A percentile compares a stretch with the other conserved stretches of the same genome.
These are phyloP conservation scores for Posidonia australis DNA, from an alignment of 106 monocot species.

Conservation along the genomic window DNA sequence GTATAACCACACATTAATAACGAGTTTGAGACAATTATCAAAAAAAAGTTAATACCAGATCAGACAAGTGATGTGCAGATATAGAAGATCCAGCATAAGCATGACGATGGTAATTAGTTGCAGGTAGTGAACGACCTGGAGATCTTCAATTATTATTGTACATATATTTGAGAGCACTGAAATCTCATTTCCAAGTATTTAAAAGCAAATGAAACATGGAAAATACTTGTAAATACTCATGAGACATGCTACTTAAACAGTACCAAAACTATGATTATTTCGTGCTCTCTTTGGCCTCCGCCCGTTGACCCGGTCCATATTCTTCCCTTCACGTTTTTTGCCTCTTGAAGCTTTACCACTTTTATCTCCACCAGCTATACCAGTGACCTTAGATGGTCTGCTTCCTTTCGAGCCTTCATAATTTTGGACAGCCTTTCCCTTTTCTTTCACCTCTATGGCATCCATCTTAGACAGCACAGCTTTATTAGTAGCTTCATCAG, in stretches of 20 bases:
- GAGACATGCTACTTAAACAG: background rate
- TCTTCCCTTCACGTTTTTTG: conserved; percentile 8
- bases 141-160: background rate
- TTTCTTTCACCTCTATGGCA: conserved; percentile 4
- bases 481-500: conserved; percentile 16
- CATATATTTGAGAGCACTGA: background rate
- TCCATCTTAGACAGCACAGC: conserved; percentile 11
- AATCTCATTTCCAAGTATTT: background rate
- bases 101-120: conserved; percentile 5
- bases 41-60: conserved; percentile 28
- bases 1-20: background rate
- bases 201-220: background rate
- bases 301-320: conserved; percentile 6
- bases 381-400: conserved; percentile 1
- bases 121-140: conserved; percentile 10
- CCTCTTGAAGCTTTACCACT: background rate
- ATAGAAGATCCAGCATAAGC: conserved; percentile 21
- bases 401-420: conserved; percentile 8
- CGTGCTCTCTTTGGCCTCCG: conserved; percentile 29
- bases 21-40: background rate
- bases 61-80: conserved; percentile 16
- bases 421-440: conserved; percentile 13
- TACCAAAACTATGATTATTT: conserved; percentile 3
- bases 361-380: background rate
- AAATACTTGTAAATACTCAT: background rate